Conservation (phyloP, 2,329 filamentous ascomycete genomes). For the Exutisphaerella laricina region DNA sequence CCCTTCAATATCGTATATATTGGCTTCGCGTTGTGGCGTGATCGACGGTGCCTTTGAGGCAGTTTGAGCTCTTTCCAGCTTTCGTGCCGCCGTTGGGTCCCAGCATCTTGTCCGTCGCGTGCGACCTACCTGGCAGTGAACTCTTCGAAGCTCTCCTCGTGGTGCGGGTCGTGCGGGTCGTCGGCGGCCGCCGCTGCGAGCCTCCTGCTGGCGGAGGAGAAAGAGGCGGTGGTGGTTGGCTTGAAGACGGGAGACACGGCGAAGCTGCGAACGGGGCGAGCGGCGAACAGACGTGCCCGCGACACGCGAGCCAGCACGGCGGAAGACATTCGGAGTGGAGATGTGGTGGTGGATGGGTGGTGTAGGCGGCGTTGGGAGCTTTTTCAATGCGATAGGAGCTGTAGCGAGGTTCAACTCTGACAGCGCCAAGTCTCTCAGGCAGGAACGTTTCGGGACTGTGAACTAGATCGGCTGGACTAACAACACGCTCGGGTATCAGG, state of each 20-base stretch:
- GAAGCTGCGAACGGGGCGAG: constrained; percentile 21
- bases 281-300: constrained; percentile 21
- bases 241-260: constrained; percentile 26
- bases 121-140: constrained; percentile 83
- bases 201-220: constrained; percentile 49
- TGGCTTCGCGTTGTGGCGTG: constrained; percentile 2
- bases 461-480: too few species aligned
- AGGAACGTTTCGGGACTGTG: not conserved
- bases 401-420: not conserved
- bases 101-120: constrained; percentile 8
- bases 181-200: constrained; percentile 23
- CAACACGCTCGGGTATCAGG: not conserved
- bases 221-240: constrained; percentile 27
- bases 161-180: constrained; percentile 53
- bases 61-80: constrained; percentile 26
- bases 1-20: not conserved
- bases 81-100: constrained; percentile 14
- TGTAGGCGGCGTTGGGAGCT: constrained; percentile 1
- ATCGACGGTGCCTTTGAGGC: constrained; percentile 21
- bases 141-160: constrained; percentile 98
- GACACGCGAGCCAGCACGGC: constrained; percentile 27
- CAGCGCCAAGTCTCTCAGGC: too few species aligned
- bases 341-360: constrained; percentile 15
- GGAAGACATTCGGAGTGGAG: constrained; percentile 26
- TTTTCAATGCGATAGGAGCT: constrained; percentile 1